phyloP scores from a whole-genome alignment of 2,329 filamentous ascomycete genomes.

The Aspergillus spinulosporus region DNA sequence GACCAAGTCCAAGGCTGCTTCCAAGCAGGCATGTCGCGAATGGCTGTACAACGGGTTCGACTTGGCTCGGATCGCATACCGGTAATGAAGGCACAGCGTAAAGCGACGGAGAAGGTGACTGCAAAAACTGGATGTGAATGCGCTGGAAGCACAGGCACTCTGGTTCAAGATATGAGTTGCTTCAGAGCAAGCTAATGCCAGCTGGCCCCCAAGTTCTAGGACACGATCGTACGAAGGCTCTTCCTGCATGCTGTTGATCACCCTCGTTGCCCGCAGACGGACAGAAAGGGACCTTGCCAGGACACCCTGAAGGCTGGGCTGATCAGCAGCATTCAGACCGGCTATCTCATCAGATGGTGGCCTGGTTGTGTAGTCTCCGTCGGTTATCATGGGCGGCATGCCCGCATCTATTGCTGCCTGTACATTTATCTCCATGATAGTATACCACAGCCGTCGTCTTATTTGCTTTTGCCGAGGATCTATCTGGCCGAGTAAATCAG shows the following conservation, averaged over 20 bases:
- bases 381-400: constrained; percentile 31
- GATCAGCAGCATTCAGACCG: background rate
- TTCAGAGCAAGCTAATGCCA: constrained; percentile 16
- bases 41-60: constrained; percentile 27
- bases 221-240: constrained; percentile 25
- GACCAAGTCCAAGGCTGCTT: constrained; percentile 27
- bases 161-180: constrained; percentile 1
- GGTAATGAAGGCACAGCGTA: constrained; percentile 23
- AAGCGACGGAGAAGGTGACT: constrained; percentile 26
- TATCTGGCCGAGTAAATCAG: constrained; percentile 24
- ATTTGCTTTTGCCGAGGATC: constrained; percentile 25
- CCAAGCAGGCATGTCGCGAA: constrained; percentile 30
- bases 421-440: constrained; percentile 36
- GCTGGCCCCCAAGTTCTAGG: constrained; percentile 20
- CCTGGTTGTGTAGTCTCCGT: constrained; percentile 35
- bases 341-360: constrained; percentile 20
- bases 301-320: constrained; percentile 6
- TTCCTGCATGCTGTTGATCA: constrained; percentile 26
- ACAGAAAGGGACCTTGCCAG: constrained; percentile 20
- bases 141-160: background rate
- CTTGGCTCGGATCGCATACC: constrained; percentile 27
- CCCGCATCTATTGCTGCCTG: constrained; percentile 36
- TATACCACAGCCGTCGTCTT: constrained; percentile 37
- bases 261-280: constrained; percentile 14
- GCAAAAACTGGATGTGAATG: constrained; percentile 22